Base-by-base conservation (phyloP, 2,329 filamentous ascomycete species). In the Corynespora cassiicola region DNA sequence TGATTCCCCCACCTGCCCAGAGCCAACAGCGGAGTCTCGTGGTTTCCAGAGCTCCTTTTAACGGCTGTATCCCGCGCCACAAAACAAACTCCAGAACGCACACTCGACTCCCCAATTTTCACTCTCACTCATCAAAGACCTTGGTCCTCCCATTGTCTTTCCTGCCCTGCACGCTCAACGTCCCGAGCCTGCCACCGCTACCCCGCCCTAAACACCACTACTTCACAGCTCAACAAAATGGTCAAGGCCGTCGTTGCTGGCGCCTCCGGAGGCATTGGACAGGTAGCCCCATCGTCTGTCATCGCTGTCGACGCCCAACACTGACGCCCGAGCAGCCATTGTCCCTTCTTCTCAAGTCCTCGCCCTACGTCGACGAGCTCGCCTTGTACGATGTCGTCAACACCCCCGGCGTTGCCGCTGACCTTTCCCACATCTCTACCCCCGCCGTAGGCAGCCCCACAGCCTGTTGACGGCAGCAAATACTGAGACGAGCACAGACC, bases 381-480 rank as follows among this genome's bases (percentile, higher is more conserved):
- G 81, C 90, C 47, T 88, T 99, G 62, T 99, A 96, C 80, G 94
- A 99, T 95, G 91, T 99, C 56, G 92, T 97, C 74, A 96, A 97
- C 82, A 95, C 90, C 33, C 91, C 90, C 61, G 94, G 94, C 74
- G 94, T 99, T 67, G 89, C 91, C 54, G 85, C 92, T 65, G 94
- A 99, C 72, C 85, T 99, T 45, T 96, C 91, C 46, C 94, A 99
- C 81, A 97, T 99, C 75, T 96, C 92, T 45, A 89, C 90, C 48
- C 81, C 82, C 59, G 92, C 94, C 55, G 84, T 86, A 80, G 52
- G 88, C 31, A 31, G 37, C 35, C 31, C 42, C 31, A 35, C 36
- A 26, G 14, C 42, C 31, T 28, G 32, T 24, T 17, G 14, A 24
- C 34, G 28, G 9, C 16, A 32, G 11, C 24, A 31, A 19, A 49